Conservation (phyloP, 495 filamentous ascomycete species). For the Daldinia vernicosa region DNA sequence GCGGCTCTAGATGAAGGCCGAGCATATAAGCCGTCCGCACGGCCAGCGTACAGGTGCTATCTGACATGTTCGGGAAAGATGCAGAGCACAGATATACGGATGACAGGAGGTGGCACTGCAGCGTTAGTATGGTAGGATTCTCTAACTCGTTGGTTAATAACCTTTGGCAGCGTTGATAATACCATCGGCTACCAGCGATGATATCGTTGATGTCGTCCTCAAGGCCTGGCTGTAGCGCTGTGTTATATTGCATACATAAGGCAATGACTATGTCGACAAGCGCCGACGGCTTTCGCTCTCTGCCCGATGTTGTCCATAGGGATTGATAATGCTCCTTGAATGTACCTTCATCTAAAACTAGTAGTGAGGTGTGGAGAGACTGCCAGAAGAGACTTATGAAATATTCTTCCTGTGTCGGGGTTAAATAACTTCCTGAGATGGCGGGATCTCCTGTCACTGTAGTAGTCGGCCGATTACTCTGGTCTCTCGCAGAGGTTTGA, state of each 20-base stretch:
- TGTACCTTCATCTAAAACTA: constrained; percentile 55
- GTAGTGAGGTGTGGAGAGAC: constrained; percentile 47
- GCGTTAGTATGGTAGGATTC: constrained; percentile 55
- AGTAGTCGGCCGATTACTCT: background rate
- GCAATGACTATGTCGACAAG: constrained; percentile 64
- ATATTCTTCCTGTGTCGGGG: constrained; percentile 55
- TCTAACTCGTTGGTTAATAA: constrained; percentile 57
- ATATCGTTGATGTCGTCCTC: constrained; percentile 46
- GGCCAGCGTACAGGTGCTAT: constrained; percentile 51
- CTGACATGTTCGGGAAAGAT: constrained; percentile 58
- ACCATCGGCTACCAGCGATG: constrained; percentile 54
- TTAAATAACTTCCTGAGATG: constrained; percentile 18
- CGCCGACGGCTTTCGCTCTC: constrained; percentile 55
- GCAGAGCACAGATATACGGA: constrained; percentile 57
- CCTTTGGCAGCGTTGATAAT: constrained; percentile 53
- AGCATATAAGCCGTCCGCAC: constrained; percentile 57
- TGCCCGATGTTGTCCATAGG: constrained; percentile 47
- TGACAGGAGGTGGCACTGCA: constrained; percentile 61
- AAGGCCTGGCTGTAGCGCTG: constrained; percentile 1
- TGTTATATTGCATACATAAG: constrained; percentile 59
- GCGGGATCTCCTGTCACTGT: background rate
- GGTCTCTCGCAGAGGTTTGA: constrained; percentile 7
- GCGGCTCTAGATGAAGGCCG: constrained; percentile 60
- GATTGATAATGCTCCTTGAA: constrained; percentile 60
- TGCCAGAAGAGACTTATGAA: constrained; percentile 59